Base-by-base conservation (phyloP, 2,329 filamentous ascomycete species). In the Pseudogymnoascus sp. region DNA sequence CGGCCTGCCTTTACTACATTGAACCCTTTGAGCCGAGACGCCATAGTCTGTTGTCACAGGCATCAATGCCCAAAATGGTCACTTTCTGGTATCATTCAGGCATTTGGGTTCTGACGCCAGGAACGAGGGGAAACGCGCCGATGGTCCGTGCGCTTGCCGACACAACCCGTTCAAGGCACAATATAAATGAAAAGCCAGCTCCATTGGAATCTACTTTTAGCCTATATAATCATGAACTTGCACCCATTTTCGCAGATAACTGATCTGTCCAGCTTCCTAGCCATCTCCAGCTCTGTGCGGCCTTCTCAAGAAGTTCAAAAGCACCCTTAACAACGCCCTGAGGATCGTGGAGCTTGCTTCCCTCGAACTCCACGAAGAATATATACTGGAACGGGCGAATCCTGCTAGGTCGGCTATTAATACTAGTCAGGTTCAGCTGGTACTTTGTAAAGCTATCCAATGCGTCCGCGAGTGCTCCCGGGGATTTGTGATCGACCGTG, bases 301-400 rank as follows among this genome's bases (percentile, higher is more conserved):
- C 82, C 31, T 72, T 73, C 1, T 76, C 77, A 67, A 92, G 78
- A 66, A 82, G 82, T 60, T 77, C 77, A 72, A 92, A 74, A 25
- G 85, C 88, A 21, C 75, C 76, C 64, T 83, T 80, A 14, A 92
- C 86, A 65, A 79, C 78, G 3, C 80, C 82, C 61, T 81, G 79
- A 1, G 79, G 78, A 69, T 84, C 84, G 59, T 76, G 74, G 63
- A 73, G 69, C 67, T 76, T 77, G 73, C 84, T 81, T 1, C 89
- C 88, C 73, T 89, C 84, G 70, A 96, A 92, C 78, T 97, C 93
- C 31, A 97, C 87, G 72, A 97, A 92, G 77, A 97, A 97, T 38
- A 97, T 84, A 76, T 97, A 97, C 73, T 95, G 87, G 84, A 96
- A 97, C 18, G 89, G 85, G 68, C 79, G 77, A 40, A 82, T 78